These are phyloP conservation scores for Centaurea solstitialis DNA, from an alignment of 129 eudicot species.

Conservation along the genomic window DNA sequence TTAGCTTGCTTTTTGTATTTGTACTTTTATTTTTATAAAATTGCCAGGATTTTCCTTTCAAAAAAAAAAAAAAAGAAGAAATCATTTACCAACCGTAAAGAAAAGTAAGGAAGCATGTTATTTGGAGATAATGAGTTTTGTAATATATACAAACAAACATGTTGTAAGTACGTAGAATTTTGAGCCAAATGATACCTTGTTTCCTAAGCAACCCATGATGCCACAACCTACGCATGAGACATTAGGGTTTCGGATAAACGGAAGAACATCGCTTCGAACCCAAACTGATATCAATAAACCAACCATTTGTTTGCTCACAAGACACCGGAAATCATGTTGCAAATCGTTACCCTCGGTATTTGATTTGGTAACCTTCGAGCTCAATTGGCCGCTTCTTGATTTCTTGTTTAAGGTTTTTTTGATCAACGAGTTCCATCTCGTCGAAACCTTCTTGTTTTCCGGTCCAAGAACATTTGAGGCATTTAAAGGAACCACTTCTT, in stretches of 20 bases:
- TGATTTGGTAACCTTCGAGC: constrained; percentile 13
- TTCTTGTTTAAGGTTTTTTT: constrained; percentile 45
- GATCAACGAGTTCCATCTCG: constrained; percentile 63
- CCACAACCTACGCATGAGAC: constrained; percentile 87
- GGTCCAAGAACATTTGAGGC: constrained; percentile 58
- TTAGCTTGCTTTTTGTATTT: too few species aligned
- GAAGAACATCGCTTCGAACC: constrained; percentile 63
- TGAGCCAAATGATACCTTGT: constrained; percentile 51
- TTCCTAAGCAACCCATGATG: constrained; percentile 82
- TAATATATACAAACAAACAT: neutral
- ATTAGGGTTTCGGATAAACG: constrained; percentile 44
- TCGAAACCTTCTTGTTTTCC: constrained; percentile 48
- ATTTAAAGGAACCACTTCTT: constrained; percentile 78
- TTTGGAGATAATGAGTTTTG: neutral
- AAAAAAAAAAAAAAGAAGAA: too few species aligned
- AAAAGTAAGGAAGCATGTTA: neutral
- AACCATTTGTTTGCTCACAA: constrained; percentile 73
- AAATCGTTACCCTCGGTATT: constrained; percentile 10
- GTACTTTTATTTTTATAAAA: too few species aligned
- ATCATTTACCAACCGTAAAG: too few species aligned
- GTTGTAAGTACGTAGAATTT: neutral
- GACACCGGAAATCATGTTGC: constrained; percentile 43
- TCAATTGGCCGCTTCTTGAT: constrained; percentile 5
- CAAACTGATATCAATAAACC: constrained; percentile 74
- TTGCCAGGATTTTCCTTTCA: too few species aligned